phyloP scores from a whole-genome alignment of 2,329 filamentous ascomycete species.

The Metarhizium humberi region DNA sequence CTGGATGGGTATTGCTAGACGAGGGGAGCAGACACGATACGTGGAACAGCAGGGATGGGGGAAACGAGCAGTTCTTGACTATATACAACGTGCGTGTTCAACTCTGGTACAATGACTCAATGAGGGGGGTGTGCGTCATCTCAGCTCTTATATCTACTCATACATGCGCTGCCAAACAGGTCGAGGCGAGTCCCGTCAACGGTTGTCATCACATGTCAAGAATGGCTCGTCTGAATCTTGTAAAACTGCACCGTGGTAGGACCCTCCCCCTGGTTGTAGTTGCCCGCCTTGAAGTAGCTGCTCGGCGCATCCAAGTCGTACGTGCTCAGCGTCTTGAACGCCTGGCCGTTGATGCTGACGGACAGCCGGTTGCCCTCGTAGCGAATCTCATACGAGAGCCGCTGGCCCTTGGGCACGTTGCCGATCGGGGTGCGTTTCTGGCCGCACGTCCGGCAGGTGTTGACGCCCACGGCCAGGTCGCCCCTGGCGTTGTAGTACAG shows the following conservation, averaged over 20 bases:
- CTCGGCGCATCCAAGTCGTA: constrained; percentile 18
- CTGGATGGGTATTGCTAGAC: too few species aligned
- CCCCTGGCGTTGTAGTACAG: constrained; percentile 27
- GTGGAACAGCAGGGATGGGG: too few species aligned
- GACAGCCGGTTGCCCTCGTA: constrained; percentile 24
- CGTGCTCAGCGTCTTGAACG: constrained; percentile 15
- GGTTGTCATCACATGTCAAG: too few species aligned
- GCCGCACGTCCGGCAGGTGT: constrained; percentile 19
- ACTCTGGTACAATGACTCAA: too few species aligned
- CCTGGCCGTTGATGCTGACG: constrained; percentile 20
- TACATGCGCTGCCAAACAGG: too few species aligned
- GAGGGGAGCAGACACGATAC: too few species aligned
- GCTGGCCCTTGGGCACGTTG: constrained; percentile 20
- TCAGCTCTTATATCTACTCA: too few species aligned
- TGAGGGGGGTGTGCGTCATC: too few species aligned
- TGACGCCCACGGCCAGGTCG: constrained; percentile 27
- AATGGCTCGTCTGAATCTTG: not conserved
- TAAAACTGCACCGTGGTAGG: constrained; percentile 15
- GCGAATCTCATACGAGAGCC: constrained; percentile 27
- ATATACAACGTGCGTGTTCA: too few species aligned
- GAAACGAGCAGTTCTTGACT: too few species aligned
- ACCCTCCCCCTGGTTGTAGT: constrained; percentile 25
- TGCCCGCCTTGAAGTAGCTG: constrained; percentile 29
- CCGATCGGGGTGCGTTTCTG: constrained; percentile 21
- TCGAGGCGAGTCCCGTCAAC: too few species aligned